Evolutionary conservation across 2,329 filamentous ascomycete genomes (phyloP), one percentile per base, ranked within the genome.

Genomic region (Nothopassalora personata): DNA sequence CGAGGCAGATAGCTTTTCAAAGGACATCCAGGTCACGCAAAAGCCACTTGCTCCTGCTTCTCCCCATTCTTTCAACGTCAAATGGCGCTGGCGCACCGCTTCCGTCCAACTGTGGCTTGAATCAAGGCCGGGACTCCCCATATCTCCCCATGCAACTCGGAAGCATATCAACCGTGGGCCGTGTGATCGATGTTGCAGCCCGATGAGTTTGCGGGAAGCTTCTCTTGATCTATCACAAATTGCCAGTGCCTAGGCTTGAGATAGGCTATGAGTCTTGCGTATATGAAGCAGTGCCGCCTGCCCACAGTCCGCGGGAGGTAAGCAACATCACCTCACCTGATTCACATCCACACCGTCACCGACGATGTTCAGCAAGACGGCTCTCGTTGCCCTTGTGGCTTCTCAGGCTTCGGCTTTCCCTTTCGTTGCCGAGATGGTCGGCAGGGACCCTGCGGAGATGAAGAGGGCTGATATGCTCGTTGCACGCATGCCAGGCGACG

Each of bases 391-490:
- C 27, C 61, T 70, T 30, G 58, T 71, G 57, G 54, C 64, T 56
- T 58, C 64, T 53, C 61, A 60, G 60, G 70, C 66, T 28, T 64
- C 62, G 19, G 73, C 75, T 15, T 78, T 75, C 58, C 76, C 75
- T 15, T 78, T 72, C 61, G 74, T 77, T 10, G 68, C 71, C 7
- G 54, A 71, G 6, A 62, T 68, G 11, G 59, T 61, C 28, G 59
- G 57, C 27, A 64, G 59, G 53, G 57, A 60, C 28, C 43, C 53
- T 13, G 36, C 34, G 11, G 59, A 59, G 54, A 61, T 63, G 56
- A 53, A 53, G 48, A 72, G 72, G 8, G 70, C 75, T 15, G 73
- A 76, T 58, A 69, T 67, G 5, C 65, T 55, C 31, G 72, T 23
- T 71, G 73, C 66, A 31, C 48, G 55, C 11, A 43, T 27, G 3